Evolutionary conservation across 164 flowering plant genomes (phyloP).

Genomic region (Tinospora cordifolia): DNA sequence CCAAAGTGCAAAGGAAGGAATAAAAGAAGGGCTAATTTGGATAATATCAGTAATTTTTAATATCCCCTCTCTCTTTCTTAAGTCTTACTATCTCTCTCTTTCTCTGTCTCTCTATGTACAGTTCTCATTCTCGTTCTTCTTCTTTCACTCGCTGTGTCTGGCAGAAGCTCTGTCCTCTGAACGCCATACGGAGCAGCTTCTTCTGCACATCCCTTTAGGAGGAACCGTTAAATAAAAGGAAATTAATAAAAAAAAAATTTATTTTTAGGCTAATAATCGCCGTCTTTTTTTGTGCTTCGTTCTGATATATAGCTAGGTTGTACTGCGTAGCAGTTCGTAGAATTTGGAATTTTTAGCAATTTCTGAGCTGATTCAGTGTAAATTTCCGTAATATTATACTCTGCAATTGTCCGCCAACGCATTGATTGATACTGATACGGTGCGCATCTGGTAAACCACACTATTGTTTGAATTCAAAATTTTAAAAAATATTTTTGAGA

Average conservation of each 20-base stretch:
- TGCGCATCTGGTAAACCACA: too few relatives aligned
- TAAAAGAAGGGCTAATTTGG: not conserved
- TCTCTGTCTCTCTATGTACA: not conserved
- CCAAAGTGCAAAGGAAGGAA: not conserved
- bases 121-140: not conserved
- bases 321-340: too few relatives aligned
- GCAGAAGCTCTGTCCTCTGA: not conserved
- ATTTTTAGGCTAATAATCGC: not conserved
- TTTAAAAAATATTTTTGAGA: too few relatives aligned
- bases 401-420: too few relatives aligned
- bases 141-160: not conserved
- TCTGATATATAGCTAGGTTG: not conserved
- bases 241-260: not conserved
- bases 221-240: not conserved
- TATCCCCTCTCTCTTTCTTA: not conserved
- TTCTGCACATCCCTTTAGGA: not conserved
- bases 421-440: too few relatives aligned
- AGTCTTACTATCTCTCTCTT: too few relatives aligned
- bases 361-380: too few relatives aligned
- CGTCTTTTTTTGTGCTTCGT: not conserved
- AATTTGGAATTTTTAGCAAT: too few relatives aligned
- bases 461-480: too few relatives aligned
- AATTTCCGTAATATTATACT: too few relatives aligned
- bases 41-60: not conserved
- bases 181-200: constrained; percentile 1